Base-by-base conservation (phyloP, 805 yeast species). In the Candida caryicola region DNA sequence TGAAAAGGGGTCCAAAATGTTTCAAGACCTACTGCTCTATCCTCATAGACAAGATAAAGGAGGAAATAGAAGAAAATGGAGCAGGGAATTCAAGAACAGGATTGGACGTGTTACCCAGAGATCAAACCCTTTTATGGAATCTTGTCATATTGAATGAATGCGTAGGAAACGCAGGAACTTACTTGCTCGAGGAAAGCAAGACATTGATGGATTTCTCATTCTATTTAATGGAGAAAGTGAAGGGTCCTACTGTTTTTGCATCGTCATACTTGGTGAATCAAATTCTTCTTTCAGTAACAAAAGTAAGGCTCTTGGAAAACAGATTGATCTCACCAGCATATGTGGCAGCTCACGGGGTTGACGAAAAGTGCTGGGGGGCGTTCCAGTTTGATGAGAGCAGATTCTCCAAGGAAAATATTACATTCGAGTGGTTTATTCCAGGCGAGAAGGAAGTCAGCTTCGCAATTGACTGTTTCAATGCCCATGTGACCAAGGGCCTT, bases 341-440 rank as follows among this genome's bases (percentile, higher is more conserved):
- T 46, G 44, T 59, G 3, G 41, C 47, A 3, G 54, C 60, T 12
- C 47, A 64, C 46, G 73, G 68, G 1, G 59, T 73, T 8, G 62
- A 60, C 29, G 79, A 72, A 34, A 69, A 69, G 16, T 73, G 81
- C 41, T 85, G 95, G 95, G 95, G 95, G 32, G 88, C 79, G 0
- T 72, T 76, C 41, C 88, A 82, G 47, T 77, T 81, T 48, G 76
- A 74, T 44, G 60, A 68, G 0, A 50, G 59, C 14, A 67, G 86
- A 44, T 78, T 81, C 37, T 54, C 68, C 1, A 39, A 51, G 9
- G 73, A 73, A 10, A 73, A 76, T 43, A 56, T 85, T 23, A 51
- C 69, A 1, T 80, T 88, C 46, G 64, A 71, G 1, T 91, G 99
- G 99, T 87, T 81, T 50, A 56, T 71, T 1, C 97, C 98, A 0